Base-by-base conservation (phyloP, 192 early-diverging fungal species). In the Entrophospora sp. region DNA sequence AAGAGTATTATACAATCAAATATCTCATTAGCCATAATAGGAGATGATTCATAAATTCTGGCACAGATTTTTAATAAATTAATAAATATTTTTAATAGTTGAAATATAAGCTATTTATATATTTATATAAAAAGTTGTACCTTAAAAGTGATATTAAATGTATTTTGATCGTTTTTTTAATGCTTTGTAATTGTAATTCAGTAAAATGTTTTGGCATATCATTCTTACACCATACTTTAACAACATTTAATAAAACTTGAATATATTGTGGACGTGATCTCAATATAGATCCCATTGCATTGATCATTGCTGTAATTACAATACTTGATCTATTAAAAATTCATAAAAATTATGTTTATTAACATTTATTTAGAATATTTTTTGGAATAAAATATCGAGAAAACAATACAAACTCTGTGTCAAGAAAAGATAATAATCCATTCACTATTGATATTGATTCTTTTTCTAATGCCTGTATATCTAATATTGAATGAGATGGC, bases 271-370 rank as follows among this genome's bases (percentile, higher is more conserved):
- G 65, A 18, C 77, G 61, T 13, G 31, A 59, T 16, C 69, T 70
- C 12, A 67, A 64, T 31, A 79, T 38, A 7, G 69, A 66, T 18
- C 60, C 58, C 4, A 79, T 37, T 25, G 65, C 67, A 48, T 70
- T 73, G 7, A 79, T 61, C 1, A 71, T 69, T 0, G 77, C 74
- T 16, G 77, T 79, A 10, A 76, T 60, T 0, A 71, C 61, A 16
- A 56, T 61, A 32, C 53, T 60, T 51, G 70, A 61, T 31, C 71
- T 69, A 62, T 31, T 36, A 38, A 14, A 34, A 58, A 35, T 36
- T 16, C 36, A 35, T 52, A 22, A n/a, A 25, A n/a, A n/a, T n/a
- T n/a, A n/a, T n/a, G n/a, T n/a, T n/a, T n/a, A n/a, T n/a, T n/a
- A n/a, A n/a, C n/a, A n/a, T n/a, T n/a, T n/a, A n/a, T n/a, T n/a